Evolutionary conservation across 1,284 basidiomycete genomes (phyloP).

Genomic region (Cutaneotrichosporon curvatum): DNA sequence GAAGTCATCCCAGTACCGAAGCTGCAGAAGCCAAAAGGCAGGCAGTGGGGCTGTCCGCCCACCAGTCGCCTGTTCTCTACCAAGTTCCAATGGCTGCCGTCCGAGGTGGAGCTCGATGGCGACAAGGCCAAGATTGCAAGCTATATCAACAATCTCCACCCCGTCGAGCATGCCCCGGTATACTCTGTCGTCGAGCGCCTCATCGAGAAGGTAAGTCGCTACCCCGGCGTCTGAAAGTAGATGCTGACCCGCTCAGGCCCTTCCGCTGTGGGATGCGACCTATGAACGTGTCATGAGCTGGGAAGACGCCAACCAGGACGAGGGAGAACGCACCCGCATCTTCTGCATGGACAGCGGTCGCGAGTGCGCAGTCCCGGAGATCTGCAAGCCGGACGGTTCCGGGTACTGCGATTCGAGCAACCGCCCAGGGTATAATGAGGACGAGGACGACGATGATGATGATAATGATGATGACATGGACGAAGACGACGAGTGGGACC

Average conservation of each 20-base stretch:
- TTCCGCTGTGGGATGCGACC: conserved; percentile 4
- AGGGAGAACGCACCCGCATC: conserved; percentile 2
- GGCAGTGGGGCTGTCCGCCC: background rate
- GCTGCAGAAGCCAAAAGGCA: background rate
- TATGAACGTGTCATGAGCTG: conserved; percentile 7
- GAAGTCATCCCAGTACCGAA: background rate
- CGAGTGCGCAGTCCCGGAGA: background rate
- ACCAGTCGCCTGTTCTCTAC: background rate
- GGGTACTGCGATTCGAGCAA: conserved; percentile 4
- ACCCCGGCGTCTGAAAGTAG: too few relatives aligned
- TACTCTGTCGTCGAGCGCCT: conserved; percentile 6
- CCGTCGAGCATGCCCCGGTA: background rate
- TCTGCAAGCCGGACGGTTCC: background rate
- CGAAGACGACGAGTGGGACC: background rate
- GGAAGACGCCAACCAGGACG: background rate
- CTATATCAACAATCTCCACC: conserved; percentile 16
- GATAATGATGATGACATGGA: background rate
- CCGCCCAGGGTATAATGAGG: background rate
- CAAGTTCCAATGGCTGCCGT: conserved; percentile 17
- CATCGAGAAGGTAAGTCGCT: conserved; percentile 1
- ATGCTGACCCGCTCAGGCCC: background rate
- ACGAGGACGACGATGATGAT: background rate
- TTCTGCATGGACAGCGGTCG: conserved; percentile 1
- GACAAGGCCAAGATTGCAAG: background rate
- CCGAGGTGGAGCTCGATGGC: conserved; percentile 6